Percentiles rank a stretch among this genome's conserved stretches.
Conservation (phyloP, 1,284 basidiomycete species). For the Mycena citricolor region DNA sequence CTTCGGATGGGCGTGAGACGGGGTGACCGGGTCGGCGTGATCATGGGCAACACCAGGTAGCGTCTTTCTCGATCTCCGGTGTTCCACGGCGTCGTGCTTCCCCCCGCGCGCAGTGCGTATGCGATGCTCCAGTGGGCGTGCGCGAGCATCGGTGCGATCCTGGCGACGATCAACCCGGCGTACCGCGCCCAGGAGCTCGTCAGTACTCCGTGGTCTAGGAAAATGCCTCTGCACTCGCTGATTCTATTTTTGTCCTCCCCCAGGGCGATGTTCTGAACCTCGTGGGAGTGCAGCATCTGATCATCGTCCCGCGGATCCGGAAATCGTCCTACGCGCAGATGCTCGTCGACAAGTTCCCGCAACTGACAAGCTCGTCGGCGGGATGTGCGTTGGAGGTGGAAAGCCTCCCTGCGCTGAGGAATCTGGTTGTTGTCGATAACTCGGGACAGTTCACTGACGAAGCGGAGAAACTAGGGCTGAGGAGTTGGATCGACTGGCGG, state of each 20-base stretch:
- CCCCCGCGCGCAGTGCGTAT: slow-evolving; percentile 56
- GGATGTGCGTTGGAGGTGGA: slow-evolving; percentile 58
- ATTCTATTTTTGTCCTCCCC: slow-evolving; percentile 1
- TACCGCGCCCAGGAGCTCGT: slow-evolving; percentile 75
- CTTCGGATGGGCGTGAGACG: slow-evolving; percentile 68
- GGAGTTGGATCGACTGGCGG: slow-evolving; percentile 62
- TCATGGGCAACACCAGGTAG: slow-evolving; percentile 84
- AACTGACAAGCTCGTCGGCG: slow-evolving; percentile 48
- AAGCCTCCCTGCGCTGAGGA: slow-evolving; percentile 61
- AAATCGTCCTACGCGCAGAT: slow-evolving; percentile 61
- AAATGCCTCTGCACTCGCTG: not conserved
- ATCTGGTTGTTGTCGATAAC: slow-evolving; percentile 72
- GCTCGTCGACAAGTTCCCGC: slow-evolving; percentile 59
- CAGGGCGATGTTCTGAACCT: slow-evolving; percentile 65
- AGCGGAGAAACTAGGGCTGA: slow-evolving; percentile 43
- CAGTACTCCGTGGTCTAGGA: slow-evolving; percentile 31
- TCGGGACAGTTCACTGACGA: slow-evolving; percentile 37
- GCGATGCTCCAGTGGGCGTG: slow-evolving; percentile 83
- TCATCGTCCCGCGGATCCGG: slow-evolving; percentile 72
- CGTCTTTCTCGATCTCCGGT: not conserved
- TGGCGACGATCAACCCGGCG: slow-evolving; percentile 83
- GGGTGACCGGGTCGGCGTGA: slow-evolving; percentile 77
- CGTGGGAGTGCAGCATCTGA: slow-evolving; percentile 68
- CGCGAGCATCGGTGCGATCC: slow-evolving; percentile 74
- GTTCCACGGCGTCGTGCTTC: slow-evolving; percentile 2